A percentile compares a stretch with the other conserved stretches of the same genome.
These are phyloP conservation scores for Solanum pinnatisectum DNA, from an alignment of 257 asterid species.

Conservation along the genomic window DNA sequence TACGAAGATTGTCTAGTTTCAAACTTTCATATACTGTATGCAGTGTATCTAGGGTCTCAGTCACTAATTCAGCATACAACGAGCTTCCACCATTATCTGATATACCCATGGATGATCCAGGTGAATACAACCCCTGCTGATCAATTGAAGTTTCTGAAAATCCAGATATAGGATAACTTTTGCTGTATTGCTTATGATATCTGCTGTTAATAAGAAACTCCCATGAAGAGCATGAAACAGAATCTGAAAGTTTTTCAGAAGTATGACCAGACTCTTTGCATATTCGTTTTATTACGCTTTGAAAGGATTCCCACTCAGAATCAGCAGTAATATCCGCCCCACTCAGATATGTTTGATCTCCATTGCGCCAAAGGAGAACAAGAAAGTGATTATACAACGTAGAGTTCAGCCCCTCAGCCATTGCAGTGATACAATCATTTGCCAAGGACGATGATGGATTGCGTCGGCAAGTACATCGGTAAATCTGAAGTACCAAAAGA, in stretches of 20 bases:
- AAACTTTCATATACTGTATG: constrained; percentile 90
- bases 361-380: constrained; percentile 60
- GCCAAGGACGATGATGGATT: constrained; percentile 83
- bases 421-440: constrained; percentile 72
- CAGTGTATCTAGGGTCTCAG: constrained; percentile 61
- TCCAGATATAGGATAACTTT: constrained; percentile 31
- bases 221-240: constrained; percentile 67
- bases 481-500: constrained; percentile 33
- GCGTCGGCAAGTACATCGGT: constrained; percentile 66
- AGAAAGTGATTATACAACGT: constrained; percentile 60
- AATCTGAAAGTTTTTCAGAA: constrained; percentile 25
- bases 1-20: constrained; percentile 86
- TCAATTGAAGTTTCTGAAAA: constrained; percentile 30
- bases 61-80: constrained; percentile 31
- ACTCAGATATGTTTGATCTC: constrained; percentile 39
- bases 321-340: constrained; percentile 40
- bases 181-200: constrained; percentile 51
- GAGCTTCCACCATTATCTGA: constrained; percentile 22
- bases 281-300: constrained; percentile 38
- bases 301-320: constrained; percentile 83
- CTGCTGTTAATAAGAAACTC: constrained; percentile 72
- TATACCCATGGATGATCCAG: constrained; percentile 16
- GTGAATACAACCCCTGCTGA: constrained; percentile 24
- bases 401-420: constrained; percentile 79
- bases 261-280: constrained; percentile 25